These are phyloP conservation scores for Lipomyces spencermartinsiae DNA, from an alignment of 805 yeast genomes.

Conservation along the genomic window DNA sequence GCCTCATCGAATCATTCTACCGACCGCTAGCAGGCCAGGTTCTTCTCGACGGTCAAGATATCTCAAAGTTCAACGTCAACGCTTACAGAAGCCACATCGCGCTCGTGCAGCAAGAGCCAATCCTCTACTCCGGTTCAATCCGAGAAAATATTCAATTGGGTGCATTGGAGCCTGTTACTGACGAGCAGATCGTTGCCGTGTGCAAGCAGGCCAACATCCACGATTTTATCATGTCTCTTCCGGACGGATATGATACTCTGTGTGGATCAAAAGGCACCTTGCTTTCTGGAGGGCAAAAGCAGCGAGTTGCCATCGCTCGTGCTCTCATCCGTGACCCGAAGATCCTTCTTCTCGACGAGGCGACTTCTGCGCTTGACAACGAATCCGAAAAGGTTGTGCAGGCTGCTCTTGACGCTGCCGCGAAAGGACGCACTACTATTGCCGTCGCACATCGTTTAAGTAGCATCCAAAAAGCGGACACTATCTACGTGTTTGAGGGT, in stretches of 20 bases:
- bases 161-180: constrained; percentile 45
- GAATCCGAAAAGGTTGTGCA: constrained; percentile 74
- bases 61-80: constrained; percentile 57
- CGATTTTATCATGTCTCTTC: constrained; percentile 57
- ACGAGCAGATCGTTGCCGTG: constrained; percentile 52
- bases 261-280: constrained; percentile 57
- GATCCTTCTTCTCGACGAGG: constrained; percentile 63
- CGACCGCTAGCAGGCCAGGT: constrained; percentile 58
- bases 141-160: constrained; percentile 70
- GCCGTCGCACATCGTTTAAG: constrained; percentile 79
- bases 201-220: constrained; percentile 60
- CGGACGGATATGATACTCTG: constrained; percentile 58
- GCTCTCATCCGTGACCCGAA: constrained; percentile 64
- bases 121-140: constrained; percentile 77
- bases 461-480: constrained; percentile 61
- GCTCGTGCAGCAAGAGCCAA: constrained; percentile 64
- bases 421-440: constrained; percentile 66
- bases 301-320: constrained; percentile 67
- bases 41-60: constrained; percentile 59
- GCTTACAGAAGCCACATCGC: constrained; percentile 60
- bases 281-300: constrained; percentile 70
- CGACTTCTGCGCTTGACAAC: constrained; percentile 60
- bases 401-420: constrained; percentile 63
- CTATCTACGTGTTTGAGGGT: constrained; percentile 57
- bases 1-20: constrained; percentile 61